phyloP scores from a whole-genome alignment of 2,329 filamentous ascomycete species.

The Hypoxylon sp. region DNA sequence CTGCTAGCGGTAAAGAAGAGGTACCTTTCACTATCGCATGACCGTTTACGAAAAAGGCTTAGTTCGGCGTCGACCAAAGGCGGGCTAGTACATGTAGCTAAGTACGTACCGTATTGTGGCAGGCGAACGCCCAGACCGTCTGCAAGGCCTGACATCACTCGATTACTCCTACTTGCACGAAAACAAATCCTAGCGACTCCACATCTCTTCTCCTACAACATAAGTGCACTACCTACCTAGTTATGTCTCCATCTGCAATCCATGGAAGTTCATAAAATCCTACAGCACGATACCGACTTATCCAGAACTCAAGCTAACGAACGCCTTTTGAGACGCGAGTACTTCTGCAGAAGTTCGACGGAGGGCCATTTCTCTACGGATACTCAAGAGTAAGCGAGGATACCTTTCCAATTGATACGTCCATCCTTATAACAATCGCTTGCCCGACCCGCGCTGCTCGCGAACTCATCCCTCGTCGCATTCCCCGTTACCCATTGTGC shows the following conservation, averaged over 20 bases:
- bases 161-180: conserved; percentile 31
- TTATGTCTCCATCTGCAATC: conserved; percentile 36
- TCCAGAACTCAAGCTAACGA: conserved; percentile 18
- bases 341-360: conserved; percentile 15
- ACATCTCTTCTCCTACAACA: conserved; percentile 37
- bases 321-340: conserved; percentile 11
- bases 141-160: conserved; percentile 42
- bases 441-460: conserved; percentile 27
- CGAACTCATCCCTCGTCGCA: conserved; percentile 36
- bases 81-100: too few species aligned
- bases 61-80: conserved; percentile 19
- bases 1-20: conserved; percentile 7
- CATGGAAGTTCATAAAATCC: conserved; percentile 40
- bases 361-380: background rate
- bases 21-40: conserved; percentile 30
- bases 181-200: conserved; percentile 38
- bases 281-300: conserved; percentile 29
- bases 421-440: conserved; percentile 14
- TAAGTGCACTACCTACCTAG: too few species aligned
- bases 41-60: conserved; percentile 32
- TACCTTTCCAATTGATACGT: conserved; percentile 20
- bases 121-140: conserved; percentile 30
- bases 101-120: too few species aligned
- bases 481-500: conserved; percentile 37
- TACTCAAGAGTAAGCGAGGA: conserved; percentile 17